Evolutionary conservation across 192 early-diverging fungal species (phyloP).

Genomic region (Mortierella hygrophila): DNA sequence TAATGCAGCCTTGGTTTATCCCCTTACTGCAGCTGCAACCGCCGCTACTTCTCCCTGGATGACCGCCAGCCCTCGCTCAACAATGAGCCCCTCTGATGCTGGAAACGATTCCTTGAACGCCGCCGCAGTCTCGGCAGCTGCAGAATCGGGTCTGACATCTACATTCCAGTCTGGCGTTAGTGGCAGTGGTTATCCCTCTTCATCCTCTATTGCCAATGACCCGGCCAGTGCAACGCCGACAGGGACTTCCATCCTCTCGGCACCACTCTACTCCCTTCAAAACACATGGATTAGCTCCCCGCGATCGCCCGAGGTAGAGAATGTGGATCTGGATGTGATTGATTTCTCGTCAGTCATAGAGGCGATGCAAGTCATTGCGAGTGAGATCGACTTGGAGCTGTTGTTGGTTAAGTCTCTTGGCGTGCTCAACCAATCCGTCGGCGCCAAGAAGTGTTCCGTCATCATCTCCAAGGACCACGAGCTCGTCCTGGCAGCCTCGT

Average conservation of each 20-base stretch:
- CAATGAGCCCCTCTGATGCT: constrained; percentile 27
- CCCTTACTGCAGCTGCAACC: neutral
- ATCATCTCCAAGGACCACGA: constrained; percentile 50
- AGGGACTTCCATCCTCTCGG: constrained; percentile 10
- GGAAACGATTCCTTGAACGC: constrained; percentile 20
- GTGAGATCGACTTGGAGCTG: constrained; percentile 47
- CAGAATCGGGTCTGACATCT: constrained; percentile 10
- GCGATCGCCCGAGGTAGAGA: constrained; percentile 34
- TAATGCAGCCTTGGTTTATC: neutral
- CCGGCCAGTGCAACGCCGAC: neutral
- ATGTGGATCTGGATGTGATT: constrained; percentile 41
- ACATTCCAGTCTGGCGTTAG: constrained; percentile 18
- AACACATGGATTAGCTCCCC: constrained; percentile 37
- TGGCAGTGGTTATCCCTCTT: neutral
- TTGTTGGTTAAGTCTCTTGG: constrained; percentile 42
- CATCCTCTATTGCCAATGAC: neutral
- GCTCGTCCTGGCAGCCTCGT: constrained; percentile 39
- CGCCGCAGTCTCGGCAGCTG: constrained; percentile 21
- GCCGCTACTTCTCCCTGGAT: constrained; percentile 34
- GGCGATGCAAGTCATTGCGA: constrained; percentile 55
- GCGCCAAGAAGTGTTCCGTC: constrained; percentile 32
- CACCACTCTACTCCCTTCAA: constrained; percentile 40
- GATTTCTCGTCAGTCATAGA: constrained; percentile 54
- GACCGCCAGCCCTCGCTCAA: constrained; percentile 18
- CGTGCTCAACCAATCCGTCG: constrained; percentile 44